A percentile compares a stretch with the other conserved stretches of the same genome.
Conservation (phyloP, 148 eudicot species). For the Amaranthus hypochondriacus region DNA sequence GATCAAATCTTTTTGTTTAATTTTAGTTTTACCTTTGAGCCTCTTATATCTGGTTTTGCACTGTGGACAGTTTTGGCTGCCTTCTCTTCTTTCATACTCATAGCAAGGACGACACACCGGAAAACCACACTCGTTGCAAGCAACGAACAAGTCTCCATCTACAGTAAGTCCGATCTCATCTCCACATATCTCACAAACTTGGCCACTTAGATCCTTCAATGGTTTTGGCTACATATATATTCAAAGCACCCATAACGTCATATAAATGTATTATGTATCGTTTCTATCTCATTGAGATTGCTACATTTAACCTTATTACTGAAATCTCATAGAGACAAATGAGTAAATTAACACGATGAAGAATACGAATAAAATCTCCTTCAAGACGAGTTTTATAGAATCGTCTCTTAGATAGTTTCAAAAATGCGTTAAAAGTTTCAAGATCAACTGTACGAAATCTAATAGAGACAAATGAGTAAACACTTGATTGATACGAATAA, state of each 20-base stretch:
- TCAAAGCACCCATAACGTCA: neutral
- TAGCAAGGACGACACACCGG: constrained; percentile 97
- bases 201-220: constrained; percentile 86
- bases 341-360: neutral
- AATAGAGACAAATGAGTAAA: no score
- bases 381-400: neutral
- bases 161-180: constrained; percentile 80
- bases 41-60: constrained; percentile 98
- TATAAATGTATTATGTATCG: no score
- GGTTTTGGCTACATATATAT: constrained; percentile 70
- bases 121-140: constrained; percentile 96
- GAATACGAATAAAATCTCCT: no score
- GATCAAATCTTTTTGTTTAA: neutral
- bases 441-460: no score
- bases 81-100: constrained; percentile 95
- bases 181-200: constrained; percentile 95
- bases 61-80: constrained; percentile 86
- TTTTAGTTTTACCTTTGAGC: constrained; percentile 65
- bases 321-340: no score
- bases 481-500: neutral
- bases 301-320: neutral
- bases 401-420: neutral
- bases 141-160: constrained; percentile 92
- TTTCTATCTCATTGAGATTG: neutral
- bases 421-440: neutral